Evolutionary conservation across 2,329 filamentous ascomycete species (phyloP).

Genomic region (Falciphora oryzae): DNA sequence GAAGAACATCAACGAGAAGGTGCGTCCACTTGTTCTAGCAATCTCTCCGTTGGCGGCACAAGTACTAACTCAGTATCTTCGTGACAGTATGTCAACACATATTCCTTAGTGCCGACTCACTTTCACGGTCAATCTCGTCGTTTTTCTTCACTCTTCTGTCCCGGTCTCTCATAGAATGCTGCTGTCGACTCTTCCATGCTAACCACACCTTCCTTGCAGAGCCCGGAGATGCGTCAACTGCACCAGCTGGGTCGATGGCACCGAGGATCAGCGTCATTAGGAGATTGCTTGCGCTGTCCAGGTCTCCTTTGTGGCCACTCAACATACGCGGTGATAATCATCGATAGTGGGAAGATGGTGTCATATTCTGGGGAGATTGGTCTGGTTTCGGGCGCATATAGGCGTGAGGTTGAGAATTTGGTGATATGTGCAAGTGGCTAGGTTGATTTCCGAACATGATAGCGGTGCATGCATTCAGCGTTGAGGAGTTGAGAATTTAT

Average conservation of each 20-base stretch:
- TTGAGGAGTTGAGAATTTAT: too few species aligned
- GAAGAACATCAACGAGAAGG: conserved; percentile 58
- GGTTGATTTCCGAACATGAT: too few species aligned
- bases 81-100: neutral
- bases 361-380: too few species aligned
- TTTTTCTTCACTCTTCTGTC: neutral
- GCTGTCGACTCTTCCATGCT: neutral
- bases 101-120: neutral
- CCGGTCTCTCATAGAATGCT: neutral
- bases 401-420: too few species aligned
- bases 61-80: neutral
- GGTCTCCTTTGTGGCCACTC: too few species aligned
- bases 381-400: accelerated
- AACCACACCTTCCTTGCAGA: conserved; percentile 21
- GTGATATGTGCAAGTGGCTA: too few species aligned
- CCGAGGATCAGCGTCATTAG: conserved; percentile 31
- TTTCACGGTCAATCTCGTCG: neutral
- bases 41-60: neutral
- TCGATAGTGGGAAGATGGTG: too few species aligned
- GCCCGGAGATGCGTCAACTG: conserved; percentile 41
- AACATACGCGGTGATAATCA: neutral
- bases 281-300: neutral
- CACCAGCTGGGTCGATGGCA: conserved; percentile 46
- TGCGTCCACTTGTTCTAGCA: conserved; percentile 21
- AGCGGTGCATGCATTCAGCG: too few species aligned